These are phyloP conservation scores for Paramecium sonneborni DNA, from an alignment of 73 alveolate genomes.

Conservation along the genomic window DNA sequence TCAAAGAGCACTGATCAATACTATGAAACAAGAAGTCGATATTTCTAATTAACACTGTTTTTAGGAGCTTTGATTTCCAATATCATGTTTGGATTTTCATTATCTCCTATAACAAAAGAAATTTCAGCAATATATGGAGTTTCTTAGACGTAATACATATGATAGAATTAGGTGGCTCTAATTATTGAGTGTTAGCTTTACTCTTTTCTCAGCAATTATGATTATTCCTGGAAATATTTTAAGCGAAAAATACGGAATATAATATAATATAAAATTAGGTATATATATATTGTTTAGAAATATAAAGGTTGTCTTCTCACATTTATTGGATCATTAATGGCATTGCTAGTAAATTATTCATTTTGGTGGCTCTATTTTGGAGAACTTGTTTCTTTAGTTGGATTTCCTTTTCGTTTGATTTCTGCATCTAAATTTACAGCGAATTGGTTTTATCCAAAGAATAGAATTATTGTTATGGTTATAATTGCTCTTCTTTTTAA, in stretches of 20 bases:
- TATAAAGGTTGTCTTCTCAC: constrained; percentile 17
- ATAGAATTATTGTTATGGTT: background rate
- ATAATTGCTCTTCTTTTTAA: constrained; percentile 17
- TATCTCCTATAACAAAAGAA: constrained; percentile 52
- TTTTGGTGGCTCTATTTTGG: constrained; percentile 45
- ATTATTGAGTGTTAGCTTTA: constrained; percentile 25
- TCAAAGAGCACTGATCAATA: background rate
- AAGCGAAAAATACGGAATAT: constrained; percentile 53
- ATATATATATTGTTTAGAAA: background rate
- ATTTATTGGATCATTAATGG: constrained; percentile 11
- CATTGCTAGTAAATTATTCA: background rate
- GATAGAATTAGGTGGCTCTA: background rate
- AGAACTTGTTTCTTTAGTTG: constrained; percentile 30
- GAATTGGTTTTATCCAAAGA: constrained; percentile 50
- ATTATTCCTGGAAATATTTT: constrained; percentile 56
- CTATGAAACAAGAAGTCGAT: background rate
- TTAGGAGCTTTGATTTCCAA: constrained; percentile 27
- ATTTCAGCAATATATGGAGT: constrained; percentile 23
- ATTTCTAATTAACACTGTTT: constrained; percentile 22
- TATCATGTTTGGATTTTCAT: constrained; percentile 27
- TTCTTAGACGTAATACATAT: background rate
- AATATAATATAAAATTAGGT: background rate
- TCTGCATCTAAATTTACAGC: constrained; percentile 58
- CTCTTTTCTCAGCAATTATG: constrained; percentile 49
- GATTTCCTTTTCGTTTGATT: constrained; percentile 50